Base-by-base conservation (phyloP, 345 rosid genomes). In the Sisymbrium irio region DNA sequence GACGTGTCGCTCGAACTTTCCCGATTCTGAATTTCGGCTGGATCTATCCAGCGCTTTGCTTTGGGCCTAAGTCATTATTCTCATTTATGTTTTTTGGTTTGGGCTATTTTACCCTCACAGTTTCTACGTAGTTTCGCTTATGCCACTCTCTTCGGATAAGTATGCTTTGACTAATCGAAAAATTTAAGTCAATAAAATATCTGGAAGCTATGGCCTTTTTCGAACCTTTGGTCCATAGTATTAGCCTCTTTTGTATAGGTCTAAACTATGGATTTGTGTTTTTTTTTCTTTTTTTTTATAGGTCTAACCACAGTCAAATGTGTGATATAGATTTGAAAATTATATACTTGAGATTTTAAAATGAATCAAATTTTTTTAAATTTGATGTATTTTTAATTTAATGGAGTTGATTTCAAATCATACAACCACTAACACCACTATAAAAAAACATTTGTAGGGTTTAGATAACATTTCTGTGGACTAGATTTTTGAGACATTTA, bases 1-100 rank as follows among this genome's bases (percentile, higher is more conserved):
- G 67, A 72, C 80, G 80, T 75, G 80, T 50, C 77, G 15, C 37
- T 45, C 45, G 78, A 76, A 67, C 74, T 25, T 80, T 72, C 83
- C 51, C 3, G 75, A 80, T 60, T 47, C 56, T 55, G 71, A 27
- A 51, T 62, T 69, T 3, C 41, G 58, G 63, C 57, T 67, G 12
- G 60, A 37, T 74, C n/a, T n/a, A n/a, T n/a, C 72, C 65, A 74
- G 77, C 14, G 65, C 18, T 69, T 76, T 62, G 65, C 75, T 76
- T 69, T 70, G 79, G 79, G 75, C 66, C 65, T 56, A 69, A 76
- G 79, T 62, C 57, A 68, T 37, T 33, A 68, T 37, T 33, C 3
- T 22, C 41, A 3, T 18, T 33, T 15, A 9, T 40, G 13, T 12
- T 11, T 22, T 32, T 27, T 7, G 13, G 13, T 19, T 15, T 61